Conservation (phyloP, 2,329 filamentous ascomycete genomes). For the Claviceps citrina region DNA sequence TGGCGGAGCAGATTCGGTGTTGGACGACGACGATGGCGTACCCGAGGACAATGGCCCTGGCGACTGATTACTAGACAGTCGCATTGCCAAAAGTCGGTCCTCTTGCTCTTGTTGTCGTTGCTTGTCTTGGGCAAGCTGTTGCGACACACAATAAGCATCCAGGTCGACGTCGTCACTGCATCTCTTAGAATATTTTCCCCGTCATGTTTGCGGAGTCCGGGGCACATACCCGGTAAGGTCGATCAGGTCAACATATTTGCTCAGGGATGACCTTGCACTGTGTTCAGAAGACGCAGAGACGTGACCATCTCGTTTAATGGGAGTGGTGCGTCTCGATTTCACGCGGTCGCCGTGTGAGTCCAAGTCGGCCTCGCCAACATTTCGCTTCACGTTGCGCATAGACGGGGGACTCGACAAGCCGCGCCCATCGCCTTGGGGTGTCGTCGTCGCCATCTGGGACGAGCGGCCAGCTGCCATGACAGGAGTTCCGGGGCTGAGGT, state of each 20-base stretch:
- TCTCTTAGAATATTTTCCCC: neutral
- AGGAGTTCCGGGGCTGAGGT: neutral
- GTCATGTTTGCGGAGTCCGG: neutral
- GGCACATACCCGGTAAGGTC: conserved; percentile 27
- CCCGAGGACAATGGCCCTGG: neutral
- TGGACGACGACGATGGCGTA: neutral
- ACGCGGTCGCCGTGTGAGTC: conserved; percentile 6
- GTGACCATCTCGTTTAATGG: conserved; percentile 4
- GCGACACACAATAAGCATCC: conserved; percentile 14
- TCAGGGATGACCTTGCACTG: neutral
- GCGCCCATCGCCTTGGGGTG: neutral
- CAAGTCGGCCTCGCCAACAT: conserved; percentile 10
- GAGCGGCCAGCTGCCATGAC: neutral
- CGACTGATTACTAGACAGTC: conserved; percentile 13
- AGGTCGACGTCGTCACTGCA: conserved; percentile 20
- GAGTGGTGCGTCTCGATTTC: conserved; percentile 22
- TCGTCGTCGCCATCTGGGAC: conserved; percentile 2
- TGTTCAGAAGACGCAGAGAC: neutral
- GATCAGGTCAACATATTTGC: conserved; percentile 17
- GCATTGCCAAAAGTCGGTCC: conserved; percentile 16
- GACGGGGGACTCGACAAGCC: conserved; percentile 8
- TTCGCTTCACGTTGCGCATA: conserved; percentile 18
- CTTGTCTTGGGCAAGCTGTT: conserved; percentile 21
- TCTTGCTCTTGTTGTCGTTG: conserved; percentile 15
- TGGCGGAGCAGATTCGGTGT: neutral